Percentiles rank a stretch among this genome's conserved stretches.
These are phyloP conservation scores for Vitis rotundifolia DNA, from an alignment of 164 flowering plant species.

Conservation along the genomic window DNA sequence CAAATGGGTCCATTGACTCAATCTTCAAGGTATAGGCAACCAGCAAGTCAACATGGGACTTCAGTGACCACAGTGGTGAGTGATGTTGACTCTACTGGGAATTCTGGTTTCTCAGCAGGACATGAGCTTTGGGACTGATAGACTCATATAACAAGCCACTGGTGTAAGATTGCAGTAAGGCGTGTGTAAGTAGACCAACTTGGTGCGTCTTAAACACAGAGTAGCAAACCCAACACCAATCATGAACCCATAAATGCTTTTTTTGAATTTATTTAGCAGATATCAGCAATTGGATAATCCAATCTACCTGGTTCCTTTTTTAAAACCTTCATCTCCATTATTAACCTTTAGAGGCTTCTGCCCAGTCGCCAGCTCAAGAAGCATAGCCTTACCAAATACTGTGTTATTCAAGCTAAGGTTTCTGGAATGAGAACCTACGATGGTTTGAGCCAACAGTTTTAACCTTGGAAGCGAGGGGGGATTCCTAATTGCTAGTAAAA, in stretches of 20 bases:
- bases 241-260: slow-evolving; percentile 55
- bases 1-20: too few relatives aligned
- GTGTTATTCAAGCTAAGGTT: slow-evolving; percentile 74
- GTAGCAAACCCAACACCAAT: slow-evolving; percentile 64
- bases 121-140: background rate
- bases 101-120: too few relatives aligned
- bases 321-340: too few relatives aligned
- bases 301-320: too few relatives aligned
- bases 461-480: slow-evolving; percentile 57
- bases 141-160: slow-evolving; percentile 76
- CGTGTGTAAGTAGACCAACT: slow-evolving; percentile 85
- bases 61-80: too few relatives aligned
- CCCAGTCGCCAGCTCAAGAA: too few relatives aligned
- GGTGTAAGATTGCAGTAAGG: slow-evolving; percentile 96
- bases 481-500: slow-evolving; percentile 64
- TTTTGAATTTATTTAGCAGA: slow-evolving; percentile 22
- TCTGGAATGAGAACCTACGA: slow-evolving; percentile 53
- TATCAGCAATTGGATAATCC: too few relatives aligned
- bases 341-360: too few relatives aligned
- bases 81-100: too few relatives aligned
- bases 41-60: too few relatives aligned
- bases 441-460: slow-evolving; percentile 84
- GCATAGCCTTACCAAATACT: slow-evolving; percentile 34
- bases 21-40: too few relatives aligned
- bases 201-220: slow-evolving; percentile 68